A percentile compares a stretch with the other conserved stretches of the same genome.
Evolutionary conservation across 2,329 filamentous ascomycete species (phyloP).

Genomic region (Ambrosiella xylebori): DNA sequence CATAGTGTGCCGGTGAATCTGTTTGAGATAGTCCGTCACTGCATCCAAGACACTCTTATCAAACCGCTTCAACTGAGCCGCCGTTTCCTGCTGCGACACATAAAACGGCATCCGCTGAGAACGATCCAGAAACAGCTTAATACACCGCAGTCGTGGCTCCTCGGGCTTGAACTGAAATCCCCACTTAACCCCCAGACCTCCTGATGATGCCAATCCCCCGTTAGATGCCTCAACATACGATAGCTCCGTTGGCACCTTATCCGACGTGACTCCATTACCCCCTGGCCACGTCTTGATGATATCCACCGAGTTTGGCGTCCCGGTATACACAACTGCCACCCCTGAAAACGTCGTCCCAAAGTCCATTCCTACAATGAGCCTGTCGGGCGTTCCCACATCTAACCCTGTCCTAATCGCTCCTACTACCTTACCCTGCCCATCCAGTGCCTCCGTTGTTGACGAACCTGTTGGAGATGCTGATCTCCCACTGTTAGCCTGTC

Average conservation of each 20-base stretch:
- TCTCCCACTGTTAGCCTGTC: too few relatives aligned
- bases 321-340: conserved; percentile 57
- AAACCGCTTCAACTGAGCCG: conserved; percentile 54
- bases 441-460: conserved; percentile 28
- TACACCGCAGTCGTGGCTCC: conserved; percentile 58
- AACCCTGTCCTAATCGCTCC: too few relatives aligned
- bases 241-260: conserved; percentile 72
- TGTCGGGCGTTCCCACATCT: conserved; percentile 33
- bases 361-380: conserved; percentile 61
- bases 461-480: too few relatives aligned
- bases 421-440: too few relatives aligned
- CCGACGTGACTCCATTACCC: conserved; percentile 70
- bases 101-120: conserved; percentile 69
- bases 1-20: conserved; percentile 63
- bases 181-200: conserved; percentile 47
- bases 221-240: conserved; percentile 31
- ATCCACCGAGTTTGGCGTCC: conserved; percentile 61
- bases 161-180: conserved; percentile 70
- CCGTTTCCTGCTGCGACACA: conserved; percentile 60
- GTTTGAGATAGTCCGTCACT: conserved; percentile 61
- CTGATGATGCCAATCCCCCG: conserved; percentile 16
- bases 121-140: conserved; percentile 70
- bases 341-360: conserved; percentile 72
- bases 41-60: conserved; percentile 65
- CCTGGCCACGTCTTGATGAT: conserved; percentile 77